A percentile compares a stretch with the other conserved stretches of the same genome.
Evolutionary conservation across 257 asterid species (phyloP).

Genomic region (Perilla frutescens): DNA sequence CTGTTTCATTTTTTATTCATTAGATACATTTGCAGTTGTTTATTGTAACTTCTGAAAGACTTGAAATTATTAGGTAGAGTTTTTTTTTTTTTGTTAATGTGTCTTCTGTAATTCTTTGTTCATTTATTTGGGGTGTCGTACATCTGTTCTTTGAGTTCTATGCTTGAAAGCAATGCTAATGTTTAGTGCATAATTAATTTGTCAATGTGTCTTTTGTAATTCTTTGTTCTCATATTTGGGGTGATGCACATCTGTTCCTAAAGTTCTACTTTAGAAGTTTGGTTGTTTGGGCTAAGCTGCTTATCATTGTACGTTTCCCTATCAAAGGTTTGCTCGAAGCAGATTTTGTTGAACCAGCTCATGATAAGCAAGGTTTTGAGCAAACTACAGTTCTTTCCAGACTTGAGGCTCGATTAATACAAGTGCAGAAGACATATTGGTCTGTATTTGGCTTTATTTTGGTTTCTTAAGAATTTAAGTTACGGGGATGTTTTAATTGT

Average conservation of each 20-base stretch:
- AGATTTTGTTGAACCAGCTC: slow-evolving; percentile 98
- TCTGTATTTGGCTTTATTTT: slow-evolving; percentile 41
- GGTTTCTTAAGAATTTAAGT: slow-evolving; percentile 22
- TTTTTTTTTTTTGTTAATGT: neutral
- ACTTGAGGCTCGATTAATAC: slow-evolving; percentile 72
- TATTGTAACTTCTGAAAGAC: neutral
- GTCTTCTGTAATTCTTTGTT: slow-evolving; percentile 5
- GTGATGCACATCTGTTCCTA: slow-evolving; percentile 7
- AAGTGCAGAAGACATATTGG: slow-evolving; percentile 92
- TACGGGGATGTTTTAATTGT: slow-evolving; percentile 10
- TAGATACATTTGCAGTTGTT: neutral
- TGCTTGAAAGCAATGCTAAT: slow-evolving; percentile 24
- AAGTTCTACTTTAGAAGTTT: slow-evolving; percentile 17
- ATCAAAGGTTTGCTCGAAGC: slow-evolving; percentile 90
- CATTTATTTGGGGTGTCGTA: neutral
- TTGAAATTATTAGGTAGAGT: neutral
- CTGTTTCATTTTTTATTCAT: neutral
- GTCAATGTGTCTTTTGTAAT: neutral
- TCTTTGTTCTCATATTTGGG: slow-evolving; percentile 1
- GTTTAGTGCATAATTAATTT: neutral
- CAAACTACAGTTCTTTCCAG: slow-evolving; percentile 87
- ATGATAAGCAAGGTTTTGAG: slow-evolving; percentile 98
- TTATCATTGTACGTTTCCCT: slow-evolving; percentile 21
- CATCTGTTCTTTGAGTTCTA: slow-evolving; percentile 20
- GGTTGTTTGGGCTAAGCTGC: slow-evolving; percentile 37